Base-by-base conservation (phyloP, 1,284 basidiomycete species). In the Fomes fomentarius region DNA sequence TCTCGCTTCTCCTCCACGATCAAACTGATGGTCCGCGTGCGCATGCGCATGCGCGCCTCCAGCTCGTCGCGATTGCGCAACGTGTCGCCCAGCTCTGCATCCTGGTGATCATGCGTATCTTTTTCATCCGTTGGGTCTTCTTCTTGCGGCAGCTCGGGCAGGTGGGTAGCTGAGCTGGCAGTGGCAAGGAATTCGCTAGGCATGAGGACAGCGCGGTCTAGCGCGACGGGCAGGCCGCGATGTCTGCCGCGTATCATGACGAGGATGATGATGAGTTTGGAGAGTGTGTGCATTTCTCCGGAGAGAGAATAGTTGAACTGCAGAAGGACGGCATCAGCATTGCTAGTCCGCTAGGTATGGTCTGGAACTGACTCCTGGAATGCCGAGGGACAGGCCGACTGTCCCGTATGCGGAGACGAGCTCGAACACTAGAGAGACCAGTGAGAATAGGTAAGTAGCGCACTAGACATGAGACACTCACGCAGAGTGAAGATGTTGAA, bases 221-320 rank as follows among this genome's bases (percentile, higher is more conserved):
- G 82, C 6, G 89, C 87, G 14, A 86, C 82, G 26, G 85, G 85
- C 2, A 90, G 67, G 4, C 89, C 89, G 57, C 91, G 78, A 68
- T 93, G 91, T 12, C 89, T 75, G 0, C 90, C 91, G 60, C 90
- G 80, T 38, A 81, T 81, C 91, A 93, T 93, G 49, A 93, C 85
- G 10, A 79, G 73, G 44, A 82, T 82, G n/a, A 92, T 69, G 19
- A 93, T 81, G 17, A 93, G 69, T 67, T 92, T 94, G 1, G 88
- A 90, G 3, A 92, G 71, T 0, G 81, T 81, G 12, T 78, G 72
- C 69, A 91, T 81, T 0, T 82, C 76, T 2, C 90, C 90, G 4
- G 78, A 77, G 42, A 91, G 80, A 0, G 87, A 86, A 60, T 77
- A 85, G 58, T 83, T 84, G 53, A 79, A 79, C 74, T 84, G 57